Percentiles rank a stretch among this genome's conserved stretches.
These are phyloP conservation scores for Lonicera japonica DNA, from an alignment of 129 eudicot species.

Conservation along the genomic window DNA sequence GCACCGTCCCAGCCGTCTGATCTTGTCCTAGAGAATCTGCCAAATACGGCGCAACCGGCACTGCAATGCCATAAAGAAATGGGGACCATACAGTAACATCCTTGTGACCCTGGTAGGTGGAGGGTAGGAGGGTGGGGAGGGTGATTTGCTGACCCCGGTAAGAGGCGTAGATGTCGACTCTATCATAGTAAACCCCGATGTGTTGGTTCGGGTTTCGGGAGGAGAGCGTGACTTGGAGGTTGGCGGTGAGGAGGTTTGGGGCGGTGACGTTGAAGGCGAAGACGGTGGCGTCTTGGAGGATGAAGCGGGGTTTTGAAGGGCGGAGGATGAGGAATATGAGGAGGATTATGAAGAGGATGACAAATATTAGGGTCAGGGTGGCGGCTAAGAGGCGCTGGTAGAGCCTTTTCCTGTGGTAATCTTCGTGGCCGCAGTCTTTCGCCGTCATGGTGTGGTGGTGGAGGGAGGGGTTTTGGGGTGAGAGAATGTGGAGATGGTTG, in stretches of 20 bases:
- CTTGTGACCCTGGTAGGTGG: conserved; percentile 59
- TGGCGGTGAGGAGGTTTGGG: conserved; percentile 46
- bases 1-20: conserved; percentile 42
- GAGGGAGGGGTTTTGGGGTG: conserved; percentile 12
- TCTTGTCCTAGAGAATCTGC: conserved; percentile 31
- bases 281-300: conserved; percentile 67
- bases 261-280: conserved; percentile 52
- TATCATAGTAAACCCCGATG: conserved; percentile 59
- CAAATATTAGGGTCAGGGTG: conserved; percentile 15
- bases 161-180: conserved; percentile 39
- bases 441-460: conserved; percentile 25
- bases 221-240: conserved; percentile 54
- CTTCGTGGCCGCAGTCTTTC: conserved; percentile 45
- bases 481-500: too few species aligned
- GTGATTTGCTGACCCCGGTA: conserved; percentile 62
- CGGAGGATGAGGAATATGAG: conserved; percentile 57
- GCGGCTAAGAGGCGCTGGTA: conserved; percentile 27
- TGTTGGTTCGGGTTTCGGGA: conserved; percentile 61
- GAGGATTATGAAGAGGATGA: conserved; percentile 40
- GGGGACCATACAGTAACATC: conserved; percentile 67
- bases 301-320: conserved; percentile 66
- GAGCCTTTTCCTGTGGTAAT: conserved; percentile 14
- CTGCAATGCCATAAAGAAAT: conserved; percentile 39
- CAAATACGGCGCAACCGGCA: conserved; percentile 56
- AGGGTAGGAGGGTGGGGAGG: conserved; percentile 40